Evolutionary conservation across 2,329 filamentous ascomycete species (phyloP).

Genomic region (Geoglossum cookeanum): DNA sequence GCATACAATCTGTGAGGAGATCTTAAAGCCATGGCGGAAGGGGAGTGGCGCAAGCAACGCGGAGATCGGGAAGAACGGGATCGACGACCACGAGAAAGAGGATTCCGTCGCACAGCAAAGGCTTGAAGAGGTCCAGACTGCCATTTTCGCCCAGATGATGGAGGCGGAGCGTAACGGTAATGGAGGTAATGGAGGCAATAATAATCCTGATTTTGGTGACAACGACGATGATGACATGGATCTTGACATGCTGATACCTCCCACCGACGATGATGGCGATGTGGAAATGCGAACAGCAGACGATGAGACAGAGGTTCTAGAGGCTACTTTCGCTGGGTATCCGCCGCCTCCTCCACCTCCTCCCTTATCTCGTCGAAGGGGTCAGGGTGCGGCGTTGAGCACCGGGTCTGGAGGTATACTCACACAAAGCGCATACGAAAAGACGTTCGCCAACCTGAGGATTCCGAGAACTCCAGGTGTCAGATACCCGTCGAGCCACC

Average conservation of each 20-base stretch:
- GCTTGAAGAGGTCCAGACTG: conserved; percentile 8
- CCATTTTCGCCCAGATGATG: not conserved
- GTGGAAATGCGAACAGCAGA: conserved; percentile 28
- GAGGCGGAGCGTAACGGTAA: conserved; percentile 8
- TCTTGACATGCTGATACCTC: conserved; percentile 28
- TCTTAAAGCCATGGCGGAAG: conserved; percentile 70
- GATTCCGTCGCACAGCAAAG: conserved; percentile 24
- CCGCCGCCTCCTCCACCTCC: conserved; percentile 46
- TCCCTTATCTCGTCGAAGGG: conserved; percentile 25
- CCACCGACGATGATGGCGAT: conserved; percentile 27
- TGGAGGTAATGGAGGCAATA: not conserved
- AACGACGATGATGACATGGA: conserved; percentile 18
- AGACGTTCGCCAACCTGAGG: conserved; percentile 40
- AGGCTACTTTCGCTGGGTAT: conserved; percentile 62
- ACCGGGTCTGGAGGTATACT: conserved; percentile 47
- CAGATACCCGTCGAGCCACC: conserved; percentile 19
- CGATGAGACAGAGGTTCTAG: conserved; percentile 52
- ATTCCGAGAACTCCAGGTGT: conserved; percentile 65
- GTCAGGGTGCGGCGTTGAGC: conserved; percentile 33
- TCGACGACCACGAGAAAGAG: conserved; percentile 60
- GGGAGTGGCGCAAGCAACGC: conserved; percentile 72
- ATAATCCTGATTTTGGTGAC: conserved; percentile 16
- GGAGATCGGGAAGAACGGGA: conserved; percentile 54
- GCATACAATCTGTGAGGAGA: conserved; percentile 72
- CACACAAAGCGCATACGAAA: not conserved